These are phyloP conservation scores for Pseudogymnoascus destructans DNA, from an alignment of 2,329 filamentous ascomycete species.

Conservation along the genomic window DNA sequence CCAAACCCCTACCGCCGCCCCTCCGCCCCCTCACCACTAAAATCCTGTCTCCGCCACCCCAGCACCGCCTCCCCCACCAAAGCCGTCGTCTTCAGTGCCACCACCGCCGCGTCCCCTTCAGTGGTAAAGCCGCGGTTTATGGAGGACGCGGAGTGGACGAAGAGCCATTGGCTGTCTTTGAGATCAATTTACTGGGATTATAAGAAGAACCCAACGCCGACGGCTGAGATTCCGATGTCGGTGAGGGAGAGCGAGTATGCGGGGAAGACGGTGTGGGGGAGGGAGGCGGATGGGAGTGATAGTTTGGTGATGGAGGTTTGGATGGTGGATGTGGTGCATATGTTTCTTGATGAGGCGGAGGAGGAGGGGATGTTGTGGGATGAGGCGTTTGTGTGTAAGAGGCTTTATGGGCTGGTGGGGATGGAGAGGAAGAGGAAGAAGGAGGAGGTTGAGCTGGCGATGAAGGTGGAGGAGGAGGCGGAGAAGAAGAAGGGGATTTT, in stretches of 20 bases:
- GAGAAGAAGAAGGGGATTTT: constrained; percentile 3
- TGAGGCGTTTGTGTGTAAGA: constrained; percentile 35
- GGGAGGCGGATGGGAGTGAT: neutral
- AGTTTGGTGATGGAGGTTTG: constrained; percentile 16
- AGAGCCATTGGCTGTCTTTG: neutral
- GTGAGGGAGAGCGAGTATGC: neutral
- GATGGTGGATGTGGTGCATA: constrained; percentile 11
- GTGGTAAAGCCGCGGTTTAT: neutral
- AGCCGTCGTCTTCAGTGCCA: constrained; percentile 6
- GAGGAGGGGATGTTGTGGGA: constrained; percentile 37
- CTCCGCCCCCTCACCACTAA: neutral
- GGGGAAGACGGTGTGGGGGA: constrained; percentile 21
- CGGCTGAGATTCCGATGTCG: neutral
- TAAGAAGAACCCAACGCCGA: neutral
- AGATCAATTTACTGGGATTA: neutral
- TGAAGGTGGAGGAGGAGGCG: neutral
- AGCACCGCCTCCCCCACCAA: neutral
- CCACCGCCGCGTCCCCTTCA: neutral
- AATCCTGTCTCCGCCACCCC: neutral
- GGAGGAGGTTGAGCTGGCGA: neutral
- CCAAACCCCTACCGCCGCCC: neutral
- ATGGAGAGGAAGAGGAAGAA: constrained; percentile 30
- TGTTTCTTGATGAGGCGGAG: constrained; percentile 15
- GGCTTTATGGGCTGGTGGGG: constrained; percentile 40
- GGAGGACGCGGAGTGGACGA: neutral